Base-by-base conservation (phyloP, 2,329 filamentous ascomycete species). In the Colletotrichum sansevieriae region DNA sequence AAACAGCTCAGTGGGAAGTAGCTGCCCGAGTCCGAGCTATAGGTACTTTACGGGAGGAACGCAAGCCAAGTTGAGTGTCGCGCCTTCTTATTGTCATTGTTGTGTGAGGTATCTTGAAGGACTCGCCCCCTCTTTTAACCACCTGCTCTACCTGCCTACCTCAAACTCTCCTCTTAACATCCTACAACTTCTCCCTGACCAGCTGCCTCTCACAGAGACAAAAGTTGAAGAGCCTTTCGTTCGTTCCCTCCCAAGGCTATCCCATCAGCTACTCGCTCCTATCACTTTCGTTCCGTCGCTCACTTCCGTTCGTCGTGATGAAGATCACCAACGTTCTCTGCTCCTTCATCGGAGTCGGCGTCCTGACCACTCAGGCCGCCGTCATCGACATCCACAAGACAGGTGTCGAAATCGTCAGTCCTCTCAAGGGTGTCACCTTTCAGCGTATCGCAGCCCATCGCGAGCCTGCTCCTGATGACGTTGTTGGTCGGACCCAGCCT, bases 381-480 rank as follows among this genome's bases (percentile, higher is more conserved):
- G n/a, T 64, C 39, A 59, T 70, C 43, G 63, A 54, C 25, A 70
- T 33, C 46, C 58, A 58, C 33, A 46, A 33, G 10, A 22, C 22
- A 15, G 57, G 41, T 39, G 58, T 71, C 20, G 79, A 81, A 41
- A 65, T 82, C 13, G 75, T 76, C 7, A 75, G 75, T 68, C 75
- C 78, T 13, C 73, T 82, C 59, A 79, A 81, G 29, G 80, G 79
- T 9, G 72, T 83, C 70, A 74, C 72, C 25, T 82, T 83, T 63
- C 74, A 81, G 68, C 73, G 76, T 39, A 74, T 75, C 66, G 77
- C 76, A 49, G 77, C 76, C 2, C 15, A 75, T 25, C 64, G 73
- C 1, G 44, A 71, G 13, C 74, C 76, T 9, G 74, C 73, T 0
- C 56, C 64, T 5, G 80, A 83, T 35, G 71, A 71, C 8, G 68